Base-by-base conservation (phyloP, 148 eudicot species). In the Euryodendron excelsum region DNA sequence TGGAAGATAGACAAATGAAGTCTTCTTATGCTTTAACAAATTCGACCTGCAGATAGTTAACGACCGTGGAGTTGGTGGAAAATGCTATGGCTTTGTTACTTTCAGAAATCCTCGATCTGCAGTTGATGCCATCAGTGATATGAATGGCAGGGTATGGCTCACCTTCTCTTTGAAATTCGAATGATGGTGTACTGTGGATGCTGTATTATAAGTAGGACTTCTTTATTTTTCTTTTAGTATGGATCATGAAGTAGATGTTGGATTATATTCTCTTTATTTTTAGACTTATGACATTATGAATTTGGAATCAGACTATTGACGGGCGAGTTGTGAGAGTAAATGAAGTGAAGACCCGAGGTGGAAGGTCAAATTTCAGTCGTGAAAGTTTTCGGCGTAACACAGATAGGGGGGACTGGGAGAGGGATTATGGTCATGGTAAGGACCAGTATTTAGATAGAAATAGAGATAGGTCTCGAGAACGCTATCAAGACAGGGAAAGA, bases 31-130 rank as follows among this genome's bases (percentile, higher is more conserved):
- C 36, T 11, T 69, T 65, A 25, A 41, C 10, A 36, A 77, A 66
- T 80, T 27, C 23, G 65, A 56, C 64, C 63, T 73, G 50, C 84
- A 94, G 98, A 90, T 94, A 79, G 82, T 87, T 48, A 93, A 89
- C 82, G 98, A 90, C 53, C 97, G 89, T 4, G 89, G 83, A 4
- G 62, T 83, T 15, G 97, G 98, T 63, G 96, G 97, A 69, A 90
- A 87, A 79, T 93, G 97, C 87, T 95, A 90, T 84, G 99, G 91
- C 37, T 95, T 95, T 88, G 91, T 95, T 75, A 95, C 94, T 71
- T 95, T 90, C 75, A 90, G 87, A 62, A 95, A 91, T 85, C 94
- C 97, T 27, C 90, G 94, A 71, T 85, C 97, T 47, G 90, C 93
- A 14, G 77, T 81, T 70, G 91, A 91, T 84, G 97, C 98, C 83